A percentile compares a stretch with the other conserved stretches of the same genome.
Evolutionary conservation across 169 alveolate genomes (phyloP).

Genomic region (Plasmodium chabaudi): DNA sequence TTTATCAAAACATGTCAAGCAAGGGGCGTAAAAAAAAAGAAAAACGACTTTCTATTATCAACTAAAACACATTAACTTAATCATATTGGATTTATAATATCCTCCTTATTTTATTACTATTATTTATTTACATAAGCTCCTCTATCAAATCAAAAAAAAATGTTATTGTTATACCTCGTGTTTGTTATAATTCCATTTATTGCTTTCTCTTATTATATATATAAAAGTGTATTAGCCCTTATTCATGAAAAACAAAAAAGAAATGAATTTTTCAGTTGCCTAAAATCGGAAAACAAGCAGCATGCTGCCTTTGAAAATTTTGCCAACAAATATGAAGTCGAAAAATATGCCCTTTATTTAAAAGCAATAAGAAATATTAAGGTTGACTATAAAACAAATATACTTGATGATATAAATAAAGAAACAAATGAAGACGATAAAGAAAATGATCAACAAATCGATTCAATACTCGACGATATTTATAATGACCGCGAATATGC

Average conservation of each 20-base stretch:
- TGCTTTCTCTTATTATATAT: constrained; percentile 48
- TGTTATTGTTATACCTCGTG: constrained; percentile 48
- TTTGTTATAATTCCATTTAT: constrained; percentile 70
- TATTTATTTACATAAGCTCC: background rate
- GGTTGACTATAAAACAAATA: constrained; percentile 39
- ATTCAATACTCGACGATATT: constrained; percentile 51
- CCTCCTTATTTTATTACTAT: background rate
- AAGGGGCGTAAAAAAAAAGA: constrained; percentile 1
- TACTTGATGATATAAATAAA: constrained; percentile 29
- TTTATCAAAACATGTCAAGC: background rate
- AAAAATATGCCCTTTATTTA: constrained; percentile 51
- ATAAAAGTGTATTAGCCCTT: constrained; percentile 43
- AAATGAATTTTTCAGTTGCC: constrained; percentile 48
- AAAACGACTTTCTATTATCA: background rate
- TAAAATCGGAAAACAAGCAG: constrained; percentile 37
- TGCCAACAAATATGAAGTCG: constrained; percentile 63
- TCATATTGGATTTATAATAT: no score
- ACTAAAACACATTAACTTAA: no score
- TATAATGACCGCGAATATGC: constrained; percentile 30
- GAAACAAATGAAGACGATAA: constrained; percentile 37
- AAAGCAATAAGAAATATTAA: constrained; percentile 43
- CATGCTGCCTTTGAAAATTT: constrained; percentile 35
- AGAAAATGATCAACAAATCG: constrained; percentile 44
- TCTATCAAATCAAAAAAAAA: constrained; percentile 2
- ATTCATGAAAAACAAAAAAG: constrained; percentile 53